phyloP scores from a whole-genome alignment of 306 rosid genomes.

The cucumber (Cucumis sativus) region DNA sequence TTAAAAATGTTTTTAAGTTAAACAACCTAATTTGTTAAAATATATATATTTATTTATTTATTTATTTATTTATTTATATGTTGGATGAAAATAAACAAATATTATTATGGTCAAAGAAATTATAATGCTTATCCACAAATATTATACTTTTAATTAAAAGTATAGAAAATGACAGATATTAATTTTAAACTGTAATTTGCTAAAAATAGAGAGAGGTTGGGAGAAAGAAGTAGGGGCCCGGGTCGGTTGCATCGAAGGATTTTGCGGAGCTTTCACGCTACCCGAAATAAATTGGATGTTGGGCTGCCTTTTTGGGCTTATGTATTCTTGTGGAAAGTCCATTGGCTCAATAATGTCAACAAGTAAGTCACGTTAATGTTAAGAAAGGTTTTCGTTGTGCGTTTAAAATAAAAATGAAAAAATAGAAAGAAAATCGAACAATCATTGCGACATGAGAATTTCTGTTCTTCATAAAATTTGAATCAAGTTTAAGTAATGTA shows the following conservation, averaged over 20 bases:
- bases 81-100: no score
- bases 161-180: background rate
- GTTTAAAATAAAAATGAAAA: background rate
- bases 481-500: background rate
- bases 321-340: no score
- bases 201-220: background rate
- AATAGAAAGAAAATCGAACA: background rate
- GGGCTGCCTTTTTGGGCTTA: background rate
- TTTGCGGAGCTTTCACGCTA: conserved; percentile 3
- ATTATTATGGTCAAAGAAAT: background rate
- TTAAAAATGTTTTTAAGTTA: background rate
- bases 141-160: background rate
- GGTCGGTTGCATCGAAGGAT: background rate
- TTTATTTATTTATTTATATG: no score
- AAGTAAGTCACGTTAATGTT: background rate
- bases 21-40: no score
- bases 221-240: background rate
- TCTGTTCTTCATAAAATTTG: background rate
- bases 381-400: background rate
- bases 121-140: background rate
- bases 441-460: background rate
- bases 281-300: background rate
- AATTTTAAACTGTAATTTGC: background rate
- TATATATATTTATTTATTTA: no score
- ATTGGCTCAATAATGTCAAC: background rate